Percentiles rank a stretch among this genome's conserved stretches.
Conservation (phyloP, 345 rosid genomes). For the Ceriops tagal region DNA sequence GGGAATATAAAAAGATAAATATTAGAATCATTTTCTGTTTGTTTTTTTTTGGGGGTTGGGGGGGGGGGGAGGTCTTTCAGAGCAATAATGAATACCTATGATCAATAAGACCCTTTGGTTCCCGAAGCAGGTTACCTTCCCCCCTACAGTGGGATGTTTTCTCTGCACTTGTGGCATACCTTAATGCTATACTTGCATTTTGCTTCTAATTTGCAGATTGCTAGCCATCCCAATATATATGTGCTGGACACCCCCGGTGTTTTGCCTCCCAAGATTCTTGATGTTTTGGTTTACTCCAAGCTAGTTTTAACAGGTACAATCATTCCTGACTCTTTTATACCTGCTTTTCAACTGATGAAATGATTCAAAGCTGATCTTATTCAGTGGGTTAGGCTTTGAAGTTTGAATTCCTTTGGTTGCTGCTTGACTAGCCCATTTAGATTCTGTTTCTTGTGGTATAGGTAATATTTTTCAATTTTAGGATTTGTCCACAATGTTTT, state of each 20-base stretch:
- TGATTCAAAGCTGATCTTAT: background rate
- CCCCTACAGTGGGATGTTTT: background rate
- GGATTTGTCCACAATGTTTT: background rate
- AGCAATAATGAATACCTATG: too few species aligned
- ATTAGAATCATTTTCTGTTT: too few species aligned
- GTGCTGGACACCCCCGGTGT: conserved; percentile 83
- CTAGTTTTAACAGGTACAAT: conserved; percentile 71
- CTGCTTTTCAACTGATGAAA: background rate
- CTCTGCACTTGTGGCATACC: background rate
- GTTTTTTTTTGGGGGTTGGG: too few species aligned
- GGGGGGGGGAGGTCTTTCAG: too few species aligned
- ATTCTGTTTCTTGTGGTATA: background rate
- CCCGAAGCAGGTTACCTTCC: background rate
- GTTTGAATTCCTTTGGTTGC: background rate
- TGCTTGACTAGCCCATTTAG: background rate
- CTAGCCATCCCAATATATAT: conserved; percentile 76
- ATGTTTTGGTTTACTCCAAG: conserved; percentile 60
- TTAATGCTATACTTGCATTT: background rate
- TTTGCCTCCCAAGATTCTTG: conserved; percentile 53
- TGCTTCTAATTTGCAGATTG: conserved; percentile 42
- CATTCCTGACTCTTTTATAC: background rate
- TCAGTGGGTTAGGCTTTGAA: background rate
- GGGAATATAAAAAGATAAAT: too few species aligned
- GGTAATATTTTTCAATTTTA: background rate
- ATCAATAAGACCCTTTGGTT: too few species aligned